A percentile compares a stretch with the other conserved stretches of the same genome.
Conservation (phyloP, 345 rosid genomes). For the Hibiscus syriacus region DNA sequence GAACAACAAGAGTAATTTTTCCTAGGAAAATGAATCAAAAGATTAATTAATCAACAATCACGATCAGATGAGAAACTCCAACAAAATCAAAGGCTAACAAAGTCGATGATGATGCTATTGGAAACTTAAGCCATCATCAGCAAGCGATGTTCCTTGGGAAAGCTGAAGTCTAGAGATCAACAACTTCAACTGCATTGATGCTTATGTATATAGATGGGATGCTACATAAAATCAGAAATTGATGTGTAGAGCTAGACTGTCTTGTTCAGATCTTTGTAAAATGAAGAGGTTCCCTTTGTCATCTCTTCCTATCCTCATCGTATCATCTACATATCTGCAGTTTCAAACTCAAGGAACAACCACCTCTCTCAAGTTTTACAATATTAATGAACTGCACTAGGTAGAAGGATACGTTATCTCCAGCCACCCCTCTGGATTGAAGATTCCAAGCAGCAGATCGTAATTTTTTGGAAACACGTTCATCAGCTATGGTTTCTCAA, state of each 20-base stretch:
- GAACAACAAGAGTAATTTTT: no score
- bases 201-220: no score
- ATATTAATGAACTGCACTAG: background rate
- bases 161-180: no score
- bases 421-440: constrained; percentile 80
- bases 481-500: constrained; percentile 50
- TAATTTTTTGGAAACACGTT: constrained; percentile 66
- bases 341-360: constrained; percentile 26
- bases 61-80: no score
- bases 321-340: constrained; percentile 68
- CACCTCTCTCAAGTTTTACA: background rate
- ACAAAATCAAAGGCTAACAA: no score
- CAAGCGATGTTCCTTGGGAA: no score
- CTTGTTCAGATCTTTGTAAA: constrained; percentile 49
- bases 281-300: constrained; percentile 71
- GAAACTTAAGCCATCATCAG: no score
- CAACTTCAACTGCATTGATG: no score
- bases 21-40: no score
- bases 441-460: constrained; percentile 56
- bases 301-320: constrained; percentile 71
- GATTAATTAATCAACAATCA: no score
- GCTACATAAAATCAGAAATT: background rate
- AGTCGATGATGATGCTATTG: no score
- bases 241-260: background rate
- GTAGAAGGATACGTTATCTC: constrained; percentile 82